A percentile compares a stretch with the other conserved stretches of the same genome.
These are phyloP conservation scores for Solanum boliviense DNA, from an alignment of 257 asterid species.

Conservation along the genomic window DNA sequence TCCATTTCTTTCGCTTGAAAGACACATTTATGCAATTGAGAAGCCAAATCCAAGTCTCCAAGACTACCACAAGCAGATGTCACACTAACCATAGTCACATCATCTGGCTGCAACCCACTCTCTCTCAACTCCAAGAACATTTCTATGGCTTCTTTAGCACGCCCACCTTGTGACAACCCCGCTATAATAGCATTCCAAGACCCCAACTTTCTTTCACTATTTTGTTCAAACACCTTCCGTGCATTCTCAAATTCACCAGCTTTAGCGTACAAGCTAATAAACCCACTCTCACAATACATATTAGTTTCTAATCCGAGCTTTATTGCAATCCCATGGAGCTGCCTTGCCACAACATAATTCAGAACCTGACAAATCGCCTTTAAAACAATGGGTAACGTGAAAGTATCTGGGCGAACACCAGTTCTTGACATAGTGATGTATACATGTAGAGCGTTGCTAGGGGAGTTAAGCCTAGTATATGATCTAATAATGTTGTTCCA, in stretches of 20 bases:
- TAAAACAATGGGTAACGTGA: slow-evolving; percentile 55
- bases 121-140: slow-evolving; percentile 48
- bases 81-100: slow-evolving; percentile 76
- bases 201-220: slow-evolving; percentile 59
- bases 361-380: slow-evolving; percentile 37
- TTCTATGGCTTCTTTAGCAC: slow-evolving; percentile 42
- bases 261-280: slow-evolving; percentile 47
- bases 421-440: slow-evolving; percentile 51
- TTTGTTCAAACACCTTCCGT: slow-evolving; percentile 45
- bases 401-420: slow-evolving; percentile 47
- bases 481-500: slow-evolving; percentile 69
- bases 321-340: slow-evolving; percentile 40
- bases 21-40: slow-evolving; percentile 71
- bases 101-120: slow-evolving; percentile 55
- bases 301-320: slow-evolving; percentile 41
- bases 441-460: slow-evolving; percentile 39
- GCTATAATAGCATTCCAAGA: slow-evolving; percentile 85
- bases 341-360: slow-evolving; percentile 25
- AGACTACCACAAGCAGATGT: slow-evolving; percentile 71
- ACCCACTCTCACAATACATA: slow-evolving; percentile 72
- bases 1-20: slow-evolving; percentile 33
- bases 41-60: slow-evolving; percentile 58
- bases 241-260: slow-evolving; percentile 44
- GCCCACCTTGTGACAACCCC: slow-evolving; percentile 75
- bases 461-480: slow-evolving; percentile 44